Evolutionary conservation across 148 eudicot genomes (phyloP), one percentile per base, ranked within the genome.

Genomic region (Nyssa sinensis): DNA sequence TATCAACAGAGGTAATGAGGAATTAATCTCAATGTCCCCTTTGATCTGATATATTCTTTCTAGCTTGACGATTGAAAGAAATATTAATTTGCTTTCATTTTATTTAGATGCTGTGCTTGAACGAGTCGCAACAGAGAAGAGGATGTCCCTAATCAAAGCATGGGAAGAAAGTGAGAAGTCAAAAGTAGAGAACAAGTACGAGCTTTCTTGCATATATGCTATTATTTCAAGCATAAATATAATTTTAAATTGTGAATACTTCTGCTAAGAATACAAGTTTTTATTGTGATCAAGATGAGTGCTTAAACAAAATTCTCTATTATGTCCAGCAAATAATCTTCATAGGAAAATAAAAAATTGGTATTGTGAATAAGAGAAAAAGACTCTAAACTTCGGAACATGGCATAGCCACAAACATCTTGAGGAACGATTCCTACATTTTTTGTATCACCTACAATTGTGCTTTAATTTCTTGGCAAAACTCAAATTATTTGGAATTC

Each of bases 141-240:
- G 85, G 83, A 5, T 83, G 66, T 90, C 98, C 27, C 71, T 95
- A 41, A 84, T 95, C 77, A 90, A 63, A 78, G 98, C 98, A 78
- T 95, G 98, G 98, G 98, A 95, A 78, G 98, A 95, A 75, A 92
- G 88, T 75, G 98, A 92, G 81, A 92, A 86, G 76, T 83, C 84
- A 7, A 95, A 90, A 85, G 94, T 84, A 31, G 93, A 89, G 62
- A 95, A 95, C 84, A 95, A 90, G 98, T 95, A 89, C 81, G 86
- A 49, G 16, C 27, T 66, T 71, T 53, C 67, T 66, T 64, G 24
- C 51, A 58, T 27, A 25, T 7, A n/a, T 28, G 19, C 47, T 7
- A 58, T 72, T n/a, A 12, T n/a, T 37, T 35, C 21, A 1, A 14
- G 19, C 29, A 62, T 39, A 16, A 47, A 3, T 3, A 21, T 17